phyloP scores from a whole-genome alignment of 306 rosid species.

The Comarum palustre region DNA sequence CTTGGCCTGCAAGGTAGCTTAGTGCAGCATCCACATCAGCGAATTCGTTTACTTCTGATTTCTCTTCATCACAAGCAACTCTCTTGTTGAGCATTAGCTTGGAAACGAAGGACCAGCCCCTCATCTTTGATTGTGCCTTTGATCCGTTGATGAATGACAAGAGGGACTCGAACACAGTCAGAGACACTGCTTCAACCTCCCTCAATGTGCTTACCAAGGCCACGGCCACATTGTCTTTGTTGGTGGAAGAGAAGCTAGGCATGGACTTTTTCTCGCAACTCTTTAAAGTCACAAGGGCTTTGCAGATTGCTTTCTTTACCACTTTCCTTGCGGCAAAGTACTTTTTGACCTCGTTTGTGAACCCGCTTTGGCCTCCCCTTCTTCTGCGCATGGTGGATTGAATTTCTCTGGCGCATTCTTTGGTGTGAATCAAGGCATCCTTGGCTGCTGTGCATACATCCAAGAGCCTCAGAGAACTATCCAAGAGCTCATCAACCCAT shows the following conservation, averaged over 20 bases:
- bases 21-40: constrained; percentile 36
- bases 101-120: constrained; percentile 40
- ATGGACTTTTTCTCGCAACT: constrained; percentile 17
- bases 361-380: constrained; percentile 26
- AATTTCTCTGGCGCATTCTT: constrained; percentile 43
- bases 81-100: constrained; percentile 36
- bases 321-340: constrained; percentile 47
- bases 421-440: constrained; percentile 51
- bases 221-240: constrained; percentile 20
- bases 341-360: constrained; percentile 39
- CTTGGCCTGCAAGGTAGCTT: constrained; percentile 16
- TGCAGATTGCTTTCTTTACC: constrained; percentile 41
- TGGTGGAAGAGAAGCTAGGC: constrained; percentile 1
- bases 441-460: constrained; percentile 46
- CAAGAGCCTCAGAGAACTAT: constrained; percentile 44
- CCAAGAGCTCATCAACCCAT: constrained; percentile 49
- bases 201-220: constrained; percentile 30
- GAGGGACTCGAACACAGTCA: constrained; percentile 41
- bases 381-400: constrained; percentile 48
- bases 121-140: constrained; percentile 24
- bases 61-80: constrained; percentile 28
- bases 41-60: constrained; percentile 32
- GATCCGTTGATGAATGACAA: constrained; percentile 37
- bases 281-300: constrained; percentile 33
- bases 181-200: constrained; percentile 35